Evolutionary conservation across 2,329 filamentous ascomycete species (phyloP).

Genomic region (Colletotrichum sojae): DNA sequence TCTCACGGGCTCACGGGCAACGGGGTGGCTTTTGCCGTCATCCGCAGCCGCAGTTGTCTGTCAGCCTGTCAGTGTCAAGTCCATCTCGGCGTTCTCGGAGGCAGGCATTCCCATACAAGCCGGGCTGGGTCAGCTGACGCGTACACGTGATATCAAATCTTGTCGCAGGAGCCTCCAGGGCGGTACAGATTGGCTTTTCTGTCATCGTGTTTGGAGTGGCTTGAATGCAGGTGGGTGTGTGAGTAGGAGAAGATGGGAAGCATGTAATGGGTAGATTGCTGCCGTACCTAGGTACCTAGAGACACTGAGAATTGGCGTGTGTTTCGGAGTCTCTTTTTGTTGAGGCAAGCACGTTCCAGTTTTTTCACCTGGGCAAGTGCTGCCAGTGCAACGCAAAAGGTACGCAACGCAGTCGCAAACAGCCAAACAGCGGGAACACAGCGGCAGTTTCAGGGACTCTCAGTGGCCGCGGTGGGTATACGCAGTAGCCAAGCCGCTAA

Average conservation of each 20-base stretch:
- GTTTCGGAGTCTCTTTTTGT: slow-evolving; percentile 32
- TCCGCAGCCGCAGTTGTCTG: neutral
- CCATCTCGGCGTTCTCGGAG: neutral
- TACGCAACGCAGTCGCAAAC: slow-evolving; percentile 30
- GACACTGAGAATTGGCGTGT: neutral
- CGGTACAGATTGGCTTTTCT: slow-evolving; percentile 7
- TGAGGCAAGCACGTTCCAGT: slow-evolving; percentile 22
- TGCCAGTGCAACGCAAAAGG: neutral
- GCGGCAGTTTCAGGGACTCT: slow-evolving; percentile 26
- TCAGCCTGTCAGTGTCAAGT: slow-evolving; percentile 17
- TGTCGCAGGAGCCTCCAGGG: neutral
- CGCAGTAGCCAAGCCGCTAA: slow-evolving; percentile 35
- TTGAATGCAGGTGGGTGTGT: neutral
- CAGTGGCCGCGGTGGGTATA: slow-evolving; percentile 17
- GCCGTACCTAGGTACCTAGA: neutral
- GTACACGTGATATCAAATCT: slow-evolving; percentile 38
- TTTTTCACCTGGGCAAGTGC: slow-evolving; percentile 1
- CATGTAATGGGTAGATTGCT: too few species aligned
- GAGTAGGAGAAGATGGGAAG: neutral
- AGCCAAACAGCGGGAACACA: slow-evolving; percentile 21
- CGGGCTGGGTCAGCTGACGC: slow-evolving; percentile 33
- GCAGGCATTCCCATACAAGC: neutral
- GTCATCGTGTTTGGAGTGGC: slow-evolving; percentile 1
- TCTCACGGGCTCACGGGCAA: neutral
- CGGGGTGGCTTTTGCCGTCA: neutral